These are phyloP conservation scores for Westerdykella sp. DNA, from an alignment of 2,329 filamentous ascomycete species.

Conservation along the genomic window DNA sequence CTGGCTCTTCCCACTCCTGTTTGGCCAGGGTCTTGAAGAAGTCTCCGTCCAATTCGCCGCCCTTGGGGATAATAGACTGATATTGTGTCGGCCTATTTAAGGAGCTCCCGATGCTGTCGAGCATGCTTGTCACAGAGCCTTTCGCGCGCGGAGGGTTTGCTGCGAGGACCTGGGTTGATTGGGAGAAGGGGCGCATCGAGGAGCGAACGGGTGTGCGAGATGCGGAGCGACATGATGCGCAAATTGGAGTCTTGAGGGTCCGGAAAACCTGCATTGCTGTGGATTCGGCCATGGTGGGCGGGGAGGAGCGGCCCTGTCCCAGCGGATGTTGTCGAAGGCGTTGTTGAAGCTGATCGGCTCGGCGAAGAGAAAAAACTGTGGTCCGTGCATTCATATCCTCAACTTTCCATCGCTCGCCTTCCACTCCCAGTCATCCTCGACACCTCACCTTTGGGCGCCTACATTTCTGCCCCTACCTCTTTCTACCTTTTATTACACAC, in stretches of 20 bases:
- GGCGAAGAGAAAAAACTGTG: slow-evolving; percentile 16
- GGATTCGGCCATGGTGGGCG: slow-evolving; percentile 19
- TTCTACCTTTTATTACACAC: slow-evolving; percentile 18
- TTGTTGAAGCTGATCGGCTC: slow-evolving; percentile 1
- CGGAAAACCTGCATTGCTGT: slow-evolving; percentile 24
- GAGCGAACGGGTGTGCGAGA: slow-evolving; percentile 12
- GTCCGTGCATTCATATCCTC: slow-evolving; percentile 19
- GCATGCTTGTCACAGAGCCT: slow-evolving; percentile 3
- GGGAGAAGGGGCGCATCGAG: slow-evolving; percentile 31
- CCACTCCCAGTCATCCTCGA: slow-evolving; percentile 3
- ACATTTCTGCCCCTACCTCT: not conserved
- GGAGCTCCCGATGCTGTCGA: slow-evolving; percentile 12
- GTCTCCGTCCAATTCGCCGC: not conserved
- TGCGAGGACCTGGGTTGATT: slow-evolving; percentile 16
- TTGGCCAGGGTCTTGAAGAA: slow-evolving; percentile 12
- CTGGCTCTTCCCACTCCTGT: slow-evolving; percentile 34
- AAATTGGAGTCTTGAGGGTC: slow-evolving; percentile 30
- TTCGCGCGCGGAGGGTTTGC: slow-evolving; percentile 4
- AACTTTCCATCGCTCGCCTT: slow-evolving; percentile 17
- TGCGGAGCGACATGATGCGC: slow-evolving; percentile 35
- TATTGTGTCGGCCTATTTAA: slow-evolving; percentile 9
- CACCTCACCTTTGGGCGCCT: slow-evolving; percentile 3
- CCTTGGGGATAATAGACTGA: slow-evolving; percentile 14
- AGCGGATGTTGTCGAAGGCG: slow-evolving; percentile 9
- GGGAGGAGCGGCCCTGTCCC: slow-evolving; percentile 7